Base-by-base conservation (phyloP, 257 asterid species). In the Primulina tabacum region DNA sequence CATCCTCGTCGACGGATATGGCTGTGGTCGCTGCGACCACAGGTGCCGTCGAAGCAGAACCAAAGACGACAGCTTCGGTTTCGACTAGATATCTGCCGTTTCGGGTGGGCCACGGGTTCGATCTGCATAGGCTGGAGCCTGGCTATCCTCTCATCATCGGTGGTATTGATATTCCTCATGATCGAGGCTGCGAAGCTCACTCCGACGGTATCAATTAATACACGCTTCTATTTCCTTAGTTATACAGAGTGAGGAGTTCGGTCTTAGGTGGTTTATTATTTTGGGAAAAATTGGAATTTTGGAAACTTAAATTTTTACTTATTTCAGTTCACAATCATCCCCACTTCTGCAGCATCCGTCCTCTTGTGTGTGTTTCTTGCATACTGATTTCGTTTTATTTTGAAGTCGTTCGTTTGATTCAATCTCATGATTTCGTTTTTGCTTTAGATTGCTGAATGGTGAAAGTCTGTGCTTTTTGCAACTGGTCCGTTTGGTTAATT, bases 91-190 rank as follows among this genome's bases (percentile, higher is more conserved):
- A 82, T 55, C 79, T 88, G 37, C 96, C 98, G 12, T 89, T 92
- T 76, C 92, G 98, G 62, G 89, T 92, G 0, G 98, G 98, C 55
- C 98, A 92, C 65, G 98, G 98, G 56, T 92, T 92, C 76, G 98
- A 92, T 74, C 92, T 92, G 53, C 98, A 89, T 75, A 82, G 98
- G 47, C 83, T 92, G 70, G 98, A 92, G 76, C 96, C 96, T 0
- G 95, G 96, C 0, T 92, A 87, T 62, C 95, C 96, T 12, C 88
- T 92, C 73, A 89, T 92, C 52, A 85, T 91, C 71, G 96, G 97
- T 47, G 97, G 97, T 2, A 75, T 91, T 60, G 61, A 77, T 79
- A 86, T 91, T 68, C 96, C 96, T 62, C 97, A 91, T 12, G 95
- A 86, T 28, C 81, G 88, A 64, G 97, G 96, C 62, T 91, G 97